Evolutionary conservation across 176 grass and related monocot genomes (phyloP).

Genomic region (Rhipidocladum racemiflorum): DNA sequence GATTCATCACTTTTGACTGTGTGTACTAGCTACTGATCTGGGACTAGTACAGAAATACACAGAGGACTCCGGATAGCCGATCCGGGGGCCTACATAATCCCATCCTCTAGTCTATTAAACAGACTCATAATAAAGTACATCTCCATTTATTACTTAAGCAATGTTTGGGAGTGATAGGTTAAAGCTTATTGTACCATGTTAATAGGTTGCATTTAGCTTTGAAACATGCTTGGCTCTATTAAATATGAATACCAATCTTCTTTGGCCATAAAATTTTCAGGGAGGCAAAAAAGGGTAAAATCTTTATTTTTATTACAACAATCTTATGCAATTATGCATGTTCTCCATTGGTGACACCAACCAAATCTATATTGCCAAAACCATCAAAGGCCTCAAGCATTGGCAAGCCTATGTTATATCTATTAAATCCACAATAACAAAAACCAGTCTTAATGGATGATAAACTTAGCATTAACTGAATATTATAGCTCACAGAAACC

Average conservation of each 20-base stretch:
- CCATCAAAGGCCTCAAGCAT: not conserved
- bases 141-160: not conserved
- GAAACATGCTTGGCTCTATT: conserved; percentile 3
- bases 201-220: not conserved
- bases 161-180: not conserved
- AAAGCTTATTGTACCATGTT: not conserved
- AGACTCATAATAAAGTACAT: not conserved
- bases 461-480: no score
- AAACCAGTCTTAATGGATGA: not conserved
- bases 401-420: not conserved
- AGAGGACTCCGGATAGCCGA: no score
- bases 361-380: not conserved
- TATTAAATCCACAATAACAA: not conserved
- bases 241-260: not conserved
- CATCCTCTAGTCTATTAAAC: conserved; percentile 1
- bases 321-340: not conserved
- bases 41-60: no score
- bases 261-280: not conserved
- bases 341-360: not conserved
- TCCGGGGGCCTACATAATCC: no score
- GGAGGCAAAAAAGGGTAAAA: not conserved
- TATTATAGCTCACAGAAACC: no score
- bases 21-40: no score
- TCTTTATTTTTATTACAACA: not conserved
- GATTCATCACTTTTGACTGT: no score